phyloP scores from a whole-genome alignment of 1,284 basidiomycete species.

The Cryptococcus sp. region DNA sequence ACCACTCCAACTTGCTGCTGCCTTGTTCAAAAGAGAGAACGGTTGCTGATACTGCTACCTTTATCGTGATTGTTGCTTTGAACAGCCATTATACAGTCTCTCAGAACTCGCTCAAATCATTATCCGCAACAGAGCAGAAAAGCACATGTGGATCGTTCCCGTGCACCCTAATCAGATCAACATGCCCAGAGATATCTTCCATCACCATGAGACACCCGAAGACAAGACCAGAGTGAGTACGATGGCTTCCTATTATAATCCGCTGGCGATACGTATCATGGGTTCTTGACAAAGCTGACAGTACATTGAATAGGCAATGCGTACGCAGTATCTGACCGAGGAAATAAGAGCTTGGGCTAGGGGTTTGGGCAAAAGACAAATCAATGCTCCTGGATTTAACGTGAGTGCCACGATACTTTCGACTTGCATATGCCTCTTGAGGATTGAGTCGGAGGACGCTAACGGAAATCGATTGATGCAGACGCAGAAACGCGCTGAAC shows the following conservation, averaged over 20 bases:
- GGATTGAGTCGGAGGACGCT: not conserved
- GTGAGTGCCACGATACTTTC: conserved; percentile 11
- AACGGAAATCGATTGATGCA: conserved; percentile 4
- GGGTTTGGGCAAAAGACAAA: conserved; percentile 22
- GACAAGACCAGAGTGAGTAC: conserved; percentile 23
- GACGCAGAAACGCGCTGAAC: not conserved
- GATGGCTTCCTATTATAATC: not conserved
- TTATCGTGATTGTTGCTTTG: not conserved
- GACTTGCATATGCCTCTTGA: not conserved
- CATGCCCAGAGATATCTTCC: conserved; percentile 79
- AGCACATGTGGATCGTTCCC: conserved; percentile 72
- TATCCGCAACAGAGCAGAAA: conserved; percentile 69
- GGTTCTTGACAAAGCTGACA: not conserved
- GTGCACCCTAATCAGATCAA: conserved; percentile 78
- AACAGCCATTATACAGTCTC: conserved; percentile 81
- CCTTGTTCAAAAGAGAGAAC: not conserved
- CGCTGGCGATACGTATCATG: not conserved
- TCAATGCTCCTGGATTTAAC: conserved; percentile 3
- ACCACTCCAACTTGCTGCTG: not conserved
- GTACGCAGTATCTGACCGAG: conserved; percentile 36
- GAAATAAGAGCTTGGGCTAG: conserved; percentile 33
- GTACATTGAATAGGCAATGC: conserved; percentile 17
- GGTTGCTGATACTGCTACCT: not conserved
- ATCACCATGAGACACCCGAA: conserved; percentile 33
- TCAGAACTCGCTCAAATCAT: conserved; percentile 86